Base-by-base conservation (phyloP, 768 basidiomycete species). In the Paxillus ammoniavirescens region DNA sequence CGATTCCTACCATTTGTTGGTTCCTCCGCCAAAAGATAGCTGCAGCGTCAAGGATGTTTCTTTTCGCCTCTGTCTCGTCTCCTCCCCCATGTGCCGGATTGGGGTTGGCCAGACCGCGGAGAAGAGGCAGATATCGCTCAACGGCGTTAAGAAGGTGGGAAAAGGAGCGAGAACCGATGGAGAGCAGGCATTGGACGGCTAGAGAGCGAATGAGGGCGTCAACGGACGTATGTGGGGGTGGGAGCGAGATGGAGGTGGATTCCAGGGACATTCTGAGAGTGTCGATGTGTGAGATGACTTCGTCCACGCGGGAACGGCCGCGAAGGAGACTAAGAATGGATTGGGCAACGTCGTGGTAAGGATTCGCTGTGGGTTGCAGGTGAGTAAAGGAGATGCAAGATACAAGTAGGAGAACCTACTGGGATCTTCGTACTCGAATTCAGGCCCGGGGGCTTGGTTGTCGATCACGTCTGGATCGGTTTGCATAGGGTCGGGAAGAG, bases 111-210 rank as follows among this genome's bases (percentile, higher is more conserved):
- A 91, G 75, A 37, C 75, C 78, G 15, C 87, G 88, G 17, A 93
- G 76, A 5, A 93, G 75, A 5, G 82, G 81, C 1, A 95, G 82
- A 65, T 95, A 98, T 15, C 97, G 87, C 66, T 99, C 97, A 60
- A 98, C 93, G 4, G 94, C 95, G 65, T 98, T 98, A 60, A 98
- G 83, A 61, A 98, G 87, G 71, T 99, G 97, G 0, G 95, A 98
- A 77, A 99, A 98, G 3, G 95, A 97, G 14, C 97, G 86, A 2
- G 91, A 85, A 48, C 97, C 97, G 55, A 98, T 89, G 66, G 91
- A 85, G 6, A 98, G 80, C 5, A 98, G 80, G 12, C 91, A 92
- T 61, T 98, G 93, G 44, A 92, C 78, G 15, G 90, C 79, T 60
- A 98, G 88, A 28, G 89, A 86, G 21, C 91, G 85, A 38, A 87